Evolutionary conservation across 768 basidiomycete species (phyloP), one percentile per base, ranked within the genome.

Genomic region (Butyriboletus loyo): DNA sequence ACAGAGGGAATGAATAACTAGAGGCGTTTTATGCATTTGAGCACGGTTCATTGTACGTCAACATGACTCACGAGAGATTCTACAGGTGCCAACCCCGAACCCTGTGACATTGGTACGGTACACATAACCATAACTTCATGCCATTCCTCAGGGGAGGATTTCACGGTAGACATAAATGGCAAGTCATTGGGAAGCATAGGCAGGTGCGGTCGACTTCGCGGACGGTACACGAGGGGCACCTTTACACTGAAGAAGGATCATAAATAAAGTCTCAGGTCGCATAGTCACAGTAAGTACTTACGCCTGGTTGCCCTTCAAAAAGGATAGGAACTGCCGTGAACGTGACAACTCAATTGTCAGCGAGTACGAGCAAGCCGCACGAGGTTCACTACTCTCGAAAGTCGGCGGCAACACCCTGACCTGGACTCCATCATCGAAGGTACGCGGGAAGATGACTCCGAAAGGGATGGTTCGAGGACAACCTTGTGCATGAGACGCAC

Each of bases 121-220:
- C 75, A 73, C 13, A 72, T 67, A 61, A 75, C 63, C 13, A 72
- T 67, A 61, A 75, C 63, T 78, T 85, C 61, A 67, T 73, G 67
- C 83, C 84, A 88, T 62, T 87, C 86, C 61, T 86, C 86, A 8
- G 86, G 85, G 4, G 76, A 72, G 0, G 75, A 70, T 63, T 87
- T 87, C 50, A 88, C 65, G 3, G 79, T 77, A 0, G 79, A 77
- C 54, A 84, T 74, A 61, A 87, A 83, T 24, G 75, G 68, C 1
- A 75, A 69, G 13, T 69, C 69, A 4, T 53, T 59, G 1, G 74
- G 65, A 13, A 81, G 62, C 35, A 85, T 79, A 4, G 85, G 81
- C 13, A 77, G 73, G 48, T 73, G 72, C 0, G 86, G 77, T n/a
- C 82, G 77, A 44, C 75, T 75, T 40, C 78, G 77, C 8, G 84